Percentiles rank a stretch among this genome's conserved stretches.
phyloP scores from a whole-genome alignment of 2,329 filamentous ascomycete genomes.

The Neofusicoccum ribis region DNA sequence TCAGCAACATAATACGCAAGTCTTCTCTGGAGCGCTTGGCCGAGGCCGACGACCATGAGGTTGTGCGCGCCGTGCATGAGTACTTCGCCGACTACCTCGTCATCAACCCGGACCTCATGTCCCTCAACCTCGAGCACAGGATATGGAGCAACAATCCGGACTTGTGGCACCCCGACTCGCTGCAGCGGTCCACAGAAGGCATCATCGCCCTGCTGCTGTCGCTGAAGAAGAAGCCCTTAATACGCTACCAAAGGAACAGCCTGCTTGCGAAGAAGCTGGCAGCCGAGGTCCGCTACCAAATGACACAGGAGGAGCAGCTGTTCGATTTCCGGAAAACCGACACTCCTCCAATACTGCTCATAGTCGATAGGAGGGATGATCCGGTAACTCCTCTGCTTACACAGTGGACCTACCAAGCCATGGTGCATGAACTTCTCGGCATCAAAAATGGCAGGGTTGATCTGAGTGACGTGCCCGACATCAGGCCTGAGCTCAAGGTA shows the following conservation, averaged over 20 bases:
- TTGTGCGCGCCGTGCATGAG: slow-evolving; percentile 91
- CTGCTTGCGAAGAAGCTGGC: slow-evolving; percentile 88
- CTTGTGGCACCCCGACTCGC: slow-evolving; percentile 83
- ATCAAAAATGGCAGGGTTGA: slow-evolving; percentile 95
- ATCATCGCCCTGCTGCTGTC: slow-evolving; percentile 80
- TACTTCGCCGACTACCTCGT: slow-evolving; percentile 96
- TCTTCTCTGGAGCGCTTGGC: slow-evolving; percentile 90
- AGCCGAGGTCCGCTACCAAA: slow-evolving; percentile 85
- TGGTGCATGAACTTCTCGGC: slow-evolving; percentile 95
- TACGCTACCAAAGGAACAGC: slow-evolving; percentile 91
- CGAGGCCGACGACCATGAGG: slow-evolving; percentile 96
- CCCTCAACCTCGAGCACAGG: slow-evolving; percentile 70
- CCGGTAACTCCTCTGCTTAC: slow-evolving; percentile 91
- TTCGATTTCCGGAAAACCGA: slow-evolving; percentile 96
- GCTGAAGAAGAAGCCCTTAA: slow-evolving; percentile 94
- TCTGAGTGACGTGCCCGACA: slow-evolving; percentile 77
- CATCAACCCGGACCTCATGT: slow-evolving; percentile 91
- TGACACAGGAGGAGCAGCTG: slow-evolving; percentile 92
- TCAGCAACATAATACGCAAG: slow-evolving; percentile 97
- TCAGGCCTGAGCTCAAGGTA: slow-evolving; percentile 75
- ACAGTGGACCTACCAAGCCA: slow-evolving; percentile 99
- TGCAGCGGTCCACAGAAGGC: slow-evolving; percentile 85
- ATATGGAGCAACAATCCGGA: slow-evolving; percentile 84
- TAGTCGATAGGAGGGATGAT: slow-evolving; percentile 90
- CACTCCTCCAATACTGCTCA: slow-evolving; percentile 86